Percentiles rank a stretch among this genome's conserved stretches.
Evolutionary conservation across 805 yeast species (phyloP).

Genomic region (Clavispora vitiphila): DNA sequence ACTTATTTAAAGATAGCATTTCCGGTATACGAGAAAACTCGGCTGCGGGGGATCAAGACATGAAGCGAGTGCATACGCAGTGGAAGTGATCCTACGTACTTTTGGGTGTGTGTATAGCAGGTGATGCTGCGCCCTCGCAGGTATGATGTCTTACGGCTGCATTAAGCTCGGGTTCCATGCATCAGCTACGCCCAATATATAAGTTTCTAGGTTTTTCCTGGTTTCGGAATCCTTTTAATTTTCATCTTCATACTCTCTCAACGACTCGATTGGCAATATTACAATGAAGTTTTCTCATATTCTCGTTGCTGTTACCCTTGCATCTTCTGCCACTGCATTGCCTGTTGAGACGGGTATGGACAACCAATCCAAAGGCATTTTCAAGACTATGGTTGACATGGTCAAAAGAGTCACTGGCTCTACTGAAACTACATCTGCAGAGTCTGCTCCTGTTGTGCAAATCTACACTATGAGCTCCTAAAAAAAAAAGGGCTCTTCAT

Average conservation of each 20-base stretch:
- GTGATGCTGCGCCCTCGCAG: not conserved
- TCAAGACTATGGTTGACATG: not conserved
- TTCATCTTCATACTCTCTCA: not conserved
- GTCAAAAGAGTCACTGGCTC: not conserved
- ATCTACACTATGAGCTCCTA: not conserved
- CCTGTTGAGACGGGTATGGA: not conserved
- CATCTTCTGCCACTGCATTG: not conserved
- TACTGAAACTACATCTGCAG: no score
- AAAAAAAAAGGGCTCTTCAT: no score
- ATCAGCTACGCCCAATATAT: not conserved
- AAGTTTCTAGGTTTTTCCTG: not conserved
- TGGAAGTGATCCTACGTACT: not conserved
- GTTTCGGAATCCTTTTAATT: not conserved
- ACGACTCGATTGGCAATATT: not conserved
- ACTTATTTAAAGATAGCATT: no score
- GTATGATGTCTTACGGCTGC: not conserved
- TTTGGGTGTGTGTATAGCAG: not conserved
- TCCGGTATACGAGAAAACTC: no score
- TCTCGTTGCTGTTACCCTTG: not conserved
- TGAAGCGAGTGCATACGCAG: no score
- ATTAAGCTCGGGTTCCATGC: not conserved
- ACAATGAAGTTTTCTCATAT: not conserved
- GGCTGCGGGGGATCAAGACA: no score
- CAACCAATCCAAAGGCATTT: not conserved
- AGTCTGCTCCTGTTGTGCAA: no score